phyloP scores from a whole-genome alignment of 345 rosid species.

The Erysimum cheiranthoides region DNA sequence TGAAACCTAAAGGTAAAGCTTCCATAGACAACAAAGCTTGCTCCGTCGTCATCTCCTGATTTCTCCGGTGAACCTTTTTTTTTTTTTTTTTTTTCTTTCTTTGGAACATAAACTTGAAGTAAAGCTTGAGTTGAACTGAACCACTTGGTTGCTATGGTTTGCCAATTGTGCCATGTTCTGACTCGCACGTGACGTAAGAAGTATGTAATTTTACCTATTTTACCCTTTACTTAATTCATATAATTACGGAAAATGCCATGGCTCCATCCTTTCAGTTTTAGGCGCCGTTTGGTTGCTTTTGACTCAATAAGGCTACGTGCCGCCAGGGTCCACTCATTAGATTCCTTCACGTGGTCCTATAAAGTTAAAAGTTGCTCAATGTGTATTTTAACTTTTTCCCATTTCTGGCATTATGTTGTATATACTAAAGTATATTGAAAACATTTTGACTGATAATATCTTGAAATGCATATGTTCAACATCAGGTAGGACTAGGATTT shows the following conservation, averaged over 20 bases:
- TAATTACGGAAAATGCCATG: conserved; percentile 23
- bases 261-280: conserved; percentile 21
- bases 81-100: background rate
- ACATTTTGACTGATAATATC: background rate
- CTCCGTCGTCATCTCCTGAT: conserved; percentile 19
- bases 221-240: background rate
- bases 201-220: background rate
- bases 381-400: conserved; percentile 26
- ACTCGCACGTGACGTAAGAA: conserved; percentile 32
- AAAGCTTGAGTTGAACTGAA: background rate
- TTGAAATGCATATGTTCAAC: background rate
- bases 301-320: conserved; percentile 23
- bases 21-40: conserved; percentile 59
- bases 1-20: conserved; percentile 78
- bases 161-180: conserved; percentile 39
- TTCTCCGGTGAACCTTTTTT: conserved; percentile 9
- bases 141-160: conserved; percentile 39
- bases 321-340: conserved; percentile 34
- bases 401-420: conserved; percentile 22
- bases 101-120: conserved; percentile 15
- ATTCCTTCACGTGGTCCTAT: conserved; percentile 46
- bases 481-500: background rate
- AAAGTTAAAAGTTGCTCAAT: conserved; percentile 27
- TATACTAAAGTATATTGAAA: background rate
- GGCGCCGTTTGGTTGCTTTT: conserved; percentile 34